Evolutionary conservation across 1,139 yeast species (phyloP), one percentile per base, ranked within the genome.

Genomic region (Saccharomyces pastorianus): DNA sequence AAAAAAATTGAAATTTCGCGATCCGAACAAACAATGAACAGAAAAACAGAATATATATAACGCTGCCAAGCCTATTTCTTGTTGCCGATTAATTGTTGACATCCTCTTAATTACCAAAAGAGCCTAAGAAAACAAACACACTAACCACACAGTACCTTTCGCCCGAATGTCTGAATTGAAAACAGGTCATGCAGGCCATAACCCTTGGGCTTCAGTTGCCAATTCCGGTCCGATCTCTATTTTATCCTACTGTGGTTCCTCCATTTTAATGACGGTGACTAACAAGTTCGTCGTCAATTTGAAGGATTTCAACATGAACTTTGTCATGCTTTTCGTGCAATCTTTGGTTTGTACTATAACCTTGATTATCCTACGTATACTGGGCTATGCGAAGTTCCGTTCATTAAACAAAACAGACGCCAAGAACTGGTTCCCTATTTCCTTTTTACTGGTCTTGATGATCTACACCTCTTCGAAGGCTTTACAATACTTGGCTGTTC

Each of bases 381-480:
- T 85, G 55, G 89, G 88, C 52, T 75, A 88, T 59, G 90, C 93
- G 71, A 86, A 85, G 61, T 91, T 86, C 77, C 85, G 98, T 72
- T 85, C 85, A 61, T 84, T 88, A 73, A 89, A 88, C 77, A 74
- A 77, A 63, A 85, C 82, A 53, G 99, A 93, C 74, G 96, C 96
- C 59, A 88, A 85, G 73, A 88, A 89, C 74, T 86, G 93, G 99
- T 82, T 88, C 59, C 98, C 99, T 55, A 90, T 93, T 66, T 95
- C 97, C 2, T 75, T 89, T 61, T 75, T 90, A 66, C 80, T 95
- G 69, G 98, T 91, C 47, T 77, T 83, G 55, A 93, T 93, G 98
- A 91, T 90, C 71, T 95, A 91, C 78, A 95, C 99, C 57, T 88
- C 95, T 49, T 88, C 96, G 58, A 93, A 90, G 79, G 97, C 99